Evolutionary conservation across 2,329 filamentous ascomycete genomes (phyloP), one percentile per base, ranked within the genome.

Genomic region (Blastomyces emzantsi): DNA sequence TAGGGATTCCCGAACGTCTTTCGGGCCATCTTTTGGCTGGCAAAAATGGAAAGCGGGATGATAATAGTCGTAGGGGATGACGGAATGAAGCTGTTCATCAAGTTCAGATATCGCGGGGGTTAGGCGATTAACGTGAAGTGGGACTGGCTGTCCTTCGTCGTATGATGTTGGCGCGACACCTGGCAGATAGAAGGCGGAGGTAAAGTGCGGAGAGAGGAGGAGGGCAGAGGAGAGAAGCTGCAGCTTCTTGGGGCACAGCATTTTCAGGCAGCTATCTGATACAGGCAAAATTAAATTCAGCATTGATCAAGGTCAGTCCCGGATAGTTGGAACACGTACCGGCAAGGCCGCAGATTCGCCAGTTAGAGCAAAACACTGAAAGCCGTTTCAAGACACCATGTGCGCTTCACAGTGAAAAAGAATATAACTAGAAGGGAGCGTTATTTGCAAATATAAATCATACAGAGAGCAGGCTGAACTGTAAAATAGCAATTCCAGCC

Each of bases 51-150:
- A 96, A 3, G 84, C 84, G 6, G 87, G 85, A 70, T 94, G 87
- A 75, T 99, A 99, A 81, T 99, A 97, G 78, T 97, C 93, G 82
- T 90, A 99, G 4, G 93, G 90, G 71, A 97, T 87, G 62, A 96
- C 88, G n/a, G 92, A 95, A 74, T 92, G 90, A 51, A 97, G 82
- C 70, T 91, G 88, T 33, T 88, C 85, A 76, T 96, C 91, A 67
- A 85, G 83, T 65, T 85, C 82, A 52, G 89, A 89, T 56, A 91
- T 87, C 56, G 92, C 86, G 3, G 94, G 93, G 52, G 90, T 94
- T 71, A 99, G 88, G 73, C 88, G 88, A 79, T 99, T 99, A 76
- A 99, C 94, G 72, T 90, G 88, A 59, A 99, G 84, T 30, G 92
- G 90, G 30, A 99, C 94, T 33, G 79, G 79, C 70, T 94, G 90